Base-by-base conservation (phyloP, 1,139 yeast genomes). In the Geotrichum fermentans region DNA sequence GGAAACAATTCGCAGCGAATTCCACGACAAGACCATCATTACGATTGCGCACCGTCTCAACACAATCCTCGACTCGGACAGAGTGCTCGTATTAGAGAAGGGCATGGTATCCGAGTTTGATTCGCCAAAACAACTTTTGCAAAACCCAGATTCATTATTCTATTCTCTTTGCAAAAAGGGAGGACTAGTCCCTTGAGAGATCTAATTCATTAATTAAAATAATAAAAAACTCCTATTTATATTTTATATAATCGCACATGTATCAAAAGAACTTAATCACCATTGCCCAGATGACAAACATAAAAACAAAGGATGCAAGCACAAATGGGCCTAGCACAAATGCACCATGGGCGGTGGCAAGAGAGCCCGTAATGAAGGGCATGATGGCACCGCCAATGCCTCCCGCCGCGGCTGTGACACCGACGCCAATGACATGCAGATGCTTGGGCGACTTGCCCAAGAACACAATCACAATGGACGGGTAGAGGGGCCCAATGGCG, bases 1-100 rank as follows among this genome's bases (percentile, higher is more conserved):
- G 66, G 78, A 80, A 54, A 83, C 94, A 0, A 84, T 86, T 38
- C 72, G 90, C 51, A 61, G 67, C 1, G 80, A 79, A 59, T 84
- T 85, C 62, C 70, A 68, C 43, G 74, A 80, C 54, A 75, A 82
- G 59, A 85, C 95, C 0, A 83, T 85, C 52, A 67, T 86, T 43
- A 84, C 94, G 0, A 84, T 86, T 58, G 95, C 95, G 0, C 95
- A 86, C 60, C 73, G 96, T 51, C 73, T 87, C 50, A 88, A 87
- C 57, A 87, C 96, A 0, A 86, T 87, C 43, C 70, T 85, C 74
- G 92, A 84, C 58, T 80, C 84, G 59, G 95, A 87, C 59, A 74
- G 75, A 50, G 83, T 87, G 42, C 68, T 83, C 40, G 83, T 83
- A 2, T 69, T 87, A 52, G 90, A 83, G 42, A 70, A 73, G 30